Percentiles rank a stretch among this genome's conserved stretches.
Evolutionary conservation across 2,329 filamentous ascomycete species (phyloP).

Genomic region (Pseudogymnoascus sp.): DNA sequence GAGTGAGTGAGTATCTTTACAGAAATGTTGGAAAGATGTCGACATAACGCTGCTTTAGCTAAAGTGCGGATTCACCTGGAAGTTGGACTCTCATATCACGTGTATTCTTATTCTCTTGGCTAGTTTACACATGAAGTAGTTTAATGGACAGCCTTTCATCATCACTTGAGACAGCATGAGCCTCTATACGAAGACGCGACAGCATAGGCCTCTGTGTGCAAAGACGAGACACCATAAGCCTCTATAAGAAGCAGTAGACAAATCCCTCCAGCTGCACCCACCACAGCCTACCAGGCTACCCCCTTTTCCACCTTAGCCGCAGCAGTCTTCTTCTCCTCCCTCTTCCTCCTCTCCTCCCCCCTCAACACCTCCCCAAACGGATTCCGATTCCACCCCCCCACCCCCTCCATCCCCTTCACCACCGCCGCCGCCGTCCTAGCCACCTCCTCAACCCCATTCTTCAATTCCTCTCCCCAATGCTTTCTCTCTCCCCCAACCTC

Average conservation of each 20-base stretch:
- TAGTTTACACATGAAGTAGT: not conserved
- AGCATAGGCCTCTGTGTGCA: not conserved
- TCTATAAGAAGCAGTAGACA: not conserved
- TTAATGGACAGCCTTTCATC: not conserved
- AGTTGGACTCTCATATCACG: not conserved
- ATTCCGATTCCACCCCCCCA: constrained; percentile 23
- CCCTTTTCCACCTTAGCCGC: not conserved
- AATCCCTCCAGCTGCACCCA: not conserved
- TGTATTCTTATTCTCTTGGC: not conserved
- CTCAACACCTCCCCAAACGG: not conserved
- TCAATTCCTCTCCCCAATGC: constrained; percentile 15
- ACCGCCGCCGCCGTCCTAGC: constrained; percentile 17
- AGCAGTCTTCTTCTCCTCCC: not conserved
- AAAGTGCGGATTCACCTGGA: not conserved
- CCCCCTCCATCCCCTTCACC: constrained; percentile 22
- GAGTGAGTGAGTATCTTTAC: not conserved
- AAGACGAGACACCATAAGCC: not conserved
- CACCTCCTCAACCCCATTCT: constrained; percentile 6
- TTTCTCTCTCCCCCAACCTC: constrained; percentile 19
- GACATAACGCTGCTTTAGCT: not conserved
- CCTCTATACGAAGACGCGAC: not conserved
- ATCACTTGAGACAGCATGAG: not conserved
- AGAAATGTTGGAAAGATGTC: not conserved
- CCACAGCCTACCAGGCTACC: not conserved
- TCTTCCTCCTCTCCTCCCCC: not conserved